phyloP scores from a whole-genome alignment of 331 rosid genomes.

The Rhamnella rubrinervis region DNA sequence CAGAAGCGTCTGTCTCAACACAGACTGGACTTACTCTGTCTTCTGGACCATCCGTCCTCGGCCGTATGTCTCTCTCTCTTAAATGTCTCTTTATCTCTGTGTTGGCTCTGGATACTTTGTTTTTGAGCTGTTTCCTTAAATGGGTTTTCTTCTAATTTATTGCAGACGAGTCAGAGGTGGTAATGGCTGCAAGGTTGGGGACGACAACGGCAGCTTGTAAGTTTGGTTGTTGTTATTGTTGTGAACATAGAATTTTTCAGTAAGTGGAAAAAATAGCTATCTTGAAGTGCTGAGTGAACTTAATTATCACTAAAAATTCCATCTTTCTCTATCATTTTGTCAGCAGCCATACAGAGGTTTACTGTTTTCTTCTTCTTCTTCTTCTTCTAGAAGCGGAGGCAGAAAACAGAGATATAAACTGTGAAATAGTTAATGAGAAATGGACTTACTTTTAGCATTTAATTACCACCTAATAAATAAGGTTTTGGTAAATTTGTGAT shows the following conservation, averaged over 20 bases:
- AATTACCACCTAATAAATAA: too few relatives aligned
- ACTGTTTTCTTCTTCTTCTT: neutral
- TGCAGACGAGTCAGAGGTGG: constrained; percentile 96
- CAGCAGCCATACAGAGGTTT: constrained; percentile 5
- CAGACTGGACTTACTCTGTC: constrained; percentile 99
- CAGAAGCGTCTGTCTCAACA: constrained; percentile 90
- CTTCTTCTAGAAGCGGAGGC: neutral
- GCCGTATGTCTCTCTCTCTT: constrained; percentile 56
- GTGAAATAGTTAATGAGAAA: too few relatives aligned
- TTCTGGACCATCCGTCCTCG: constrained; percentile 99
- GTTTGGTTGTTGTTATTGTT: constrained; percentile 5
- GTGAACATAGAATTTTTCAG: neutral
- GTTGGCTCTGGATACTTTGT: constrained; percentile 8
- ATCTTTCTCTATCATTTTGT: neutral
- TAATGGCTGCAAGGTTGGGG: constrained; percentile 98
- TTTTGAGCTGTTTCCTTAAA: constrained; percentile 34
- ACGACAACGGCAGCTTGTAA: constrained; percentile 95
- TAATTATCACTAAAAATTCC: neutral
- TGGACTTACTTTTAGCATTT: too few relatives aligned
- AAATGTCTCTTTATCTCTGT: neutral
- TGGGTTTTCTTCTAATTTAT: constrained; percentile 24
- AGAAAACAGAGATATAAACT: neutral
- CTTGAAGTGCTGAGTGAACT: constrained; percentile 10
- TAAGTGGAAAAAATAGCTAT: neutral
- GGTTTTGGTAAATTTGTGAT: too few relatives aligned